A percentile compares a stretch with the other conserved stretches of the same genome.
Conservation (phyloP, 371 early-diverging fungal genomes). For the Furculomyces boomerangus region DNA sequence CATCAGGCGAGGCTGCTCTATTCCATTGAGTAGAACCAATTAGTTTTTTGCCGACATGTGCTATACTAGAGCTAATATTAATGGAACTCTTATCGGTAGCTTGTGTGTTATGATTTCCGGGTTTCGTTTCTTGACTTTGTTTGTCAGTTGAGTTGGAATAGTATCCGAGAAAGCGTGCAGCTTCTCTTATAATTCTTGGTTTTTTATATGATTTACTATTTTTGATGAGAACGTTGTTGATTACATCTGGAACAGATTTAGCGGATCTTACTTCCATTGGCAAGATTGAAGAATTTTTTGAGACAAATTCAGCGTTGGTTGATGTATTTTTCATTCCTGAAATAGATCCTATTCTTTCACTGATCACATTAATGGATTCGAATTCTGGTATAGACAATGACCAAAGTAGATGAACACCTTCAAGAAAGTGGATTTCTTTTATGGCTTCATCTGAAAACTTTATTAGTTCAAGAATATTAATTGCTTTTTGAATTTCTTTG, state of each 20-base stretch:
- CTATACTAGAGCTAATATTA: neutral
- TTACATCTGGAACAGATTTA: neutral
- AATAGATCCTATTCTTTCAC: neutral
- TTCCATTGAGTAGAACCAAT: neutral
- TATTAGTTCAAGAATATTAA: neutral
- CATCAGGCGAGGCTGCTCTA: neutral
- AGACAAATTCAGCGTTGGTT: neutral
- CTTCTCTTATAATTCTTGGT: constrained; percentile 1
- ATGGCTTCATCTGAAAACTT: neutral
- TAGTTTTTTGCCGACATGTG: neutral
- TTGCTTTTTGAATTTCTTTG: neutral
- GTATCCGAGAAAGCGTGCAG: neutral
- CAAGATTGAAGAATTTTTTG: neutral
- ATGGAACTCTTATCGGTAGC: neutral
- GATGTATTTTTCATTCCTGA: neutral
- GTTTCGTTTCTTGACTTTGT: too few relatives aligned
- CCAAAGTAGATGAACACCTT: constrained; percentile 1
- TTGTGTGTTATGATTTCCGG: neutral
- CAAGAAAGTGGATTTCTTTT: neutral
- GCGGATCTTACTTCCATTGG: neutral
- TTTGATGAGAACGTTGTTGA: neutral
- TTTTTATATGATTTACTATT: neutral
- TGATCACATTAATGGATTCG: neutral
- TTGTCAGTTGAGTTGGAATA: neutral
- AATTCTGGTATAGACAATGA: neutral